phyloP scores from a whole-genome alignment of 2,329 filamentous ascomycete species.

The Fusarium chaquense region DNA sequence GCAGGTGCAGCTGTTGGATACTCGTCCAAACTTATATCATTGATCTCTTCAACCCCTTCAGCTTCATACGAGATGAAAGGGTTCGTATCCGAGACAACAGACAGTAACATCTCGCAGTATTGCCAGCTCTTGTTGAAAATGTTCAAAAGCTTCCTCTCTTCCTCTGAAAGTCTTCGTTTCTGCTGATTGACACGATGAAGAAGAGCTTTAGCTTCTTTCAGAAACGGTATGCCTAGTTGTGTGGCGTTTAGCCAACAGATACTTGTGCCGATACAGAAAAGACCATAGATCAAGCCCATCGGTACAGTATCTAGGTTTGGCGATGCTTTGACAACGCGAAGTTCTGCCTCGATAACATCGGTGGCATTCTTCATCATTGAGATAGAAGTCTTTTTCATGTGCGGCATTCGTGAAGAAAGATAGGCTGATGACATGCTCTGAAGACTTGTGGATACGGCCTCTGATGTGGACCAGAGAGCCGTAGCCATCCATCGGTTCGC shows the following conservation, averaged over 20 bases:
- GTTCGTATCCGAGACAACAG: conserved; percentile 53
- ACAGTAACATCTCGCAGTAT: conserved; percentile 56
- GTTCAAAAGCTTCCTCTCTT: conserved; percentile 48
- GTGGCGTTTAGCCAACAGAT: conserved; percentile 56
- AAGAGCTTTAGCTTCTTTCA: conserved; percentile 48
- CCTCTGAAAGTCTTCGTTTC: conserved; percentile 8
- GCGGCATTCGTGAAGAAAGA: conserved; percentile 51
- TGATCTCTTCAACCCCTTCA: conserved; percentile 11
- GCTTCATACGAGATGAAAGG: conserved; percentile 26
- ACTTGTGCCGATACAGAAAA: conserved; percentile 57
- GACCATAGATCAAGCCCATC: conserved; percentile 52
- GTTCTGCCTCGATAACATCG: conserved; percentile 51
- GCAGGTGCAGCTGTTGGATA: conserved; percentile 30
- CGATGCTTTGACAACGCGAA: conserved; percentile 41
- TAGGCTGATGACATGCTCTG: conserved; percentile 58
- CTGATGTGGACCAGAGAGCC: conserved; percentile 53
- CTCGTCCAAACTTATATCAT: conserved; percentile 28
- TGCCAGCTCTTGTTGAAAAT: conserved; percentile 57
- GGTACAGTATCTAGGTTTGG: conserved; percentile 44
- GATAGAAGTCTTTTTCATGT: conserved; percentile 51
- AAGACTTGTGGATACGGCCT: conserved; percentile 55
- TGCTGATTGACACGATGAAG: conserved; percentile 46
- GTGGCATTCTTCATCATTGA: conserved; percentile 53
- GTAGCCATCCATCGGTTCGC: conserved; percentile 55
- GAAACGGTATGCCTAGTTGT: conserved; percentile 49